Evolutionary conservation across 2,329 filamentous ascomycete genomes (phyloP), one percentile per base, ranked within the genome.

Genomic region (Diaporthe sp.): DNA sequence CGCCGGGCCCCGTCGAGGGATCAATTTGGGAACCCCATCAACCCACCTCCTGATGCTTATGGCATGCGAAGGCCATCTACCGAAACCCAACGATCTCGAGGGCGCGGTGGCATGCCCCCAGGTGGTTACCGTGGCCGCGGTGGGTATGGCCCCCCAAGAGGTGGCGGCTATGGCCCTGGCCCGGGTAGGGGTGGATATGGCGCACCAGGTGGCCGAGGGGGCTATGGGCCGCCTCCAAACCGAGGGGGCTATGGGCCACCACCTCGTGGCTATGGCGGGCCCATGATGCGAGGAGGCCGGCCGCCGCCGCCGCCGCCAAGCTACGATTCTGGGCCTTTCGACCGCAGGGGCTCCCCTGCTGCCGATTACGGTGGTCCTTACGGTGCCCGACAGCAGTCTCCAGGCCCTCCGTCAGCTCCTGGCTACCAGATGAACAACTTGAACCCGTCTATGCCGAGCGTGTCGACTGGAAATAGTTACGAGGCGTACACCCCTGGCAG

Each of bases 1-100:
- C 75, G 77, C 25, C 84, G 83, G 80, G 87, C 84, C 79, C 83
- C 80, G 70, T 88, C 88, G 51, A 79, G 82, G 57, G 93, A 95
- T 78, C 91, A 92, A 77, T 94, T 93, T 78, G 92, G 92, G 58
- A 94, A 93, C 80, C 85, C 86, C 13, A 83, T 89, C 55, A 82
- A 84, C 51, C 85, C 81, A n/a, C 79, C 84, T 1, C 81, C 82
- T 8, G 88, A 88, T 79, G 84, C 82, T 20, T 90, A 88, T 79
- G 87, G 83, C 71, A 83, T 86, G 81, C 87, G 85, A 76, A 84
- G 85, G 79, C 86, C 85, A 3, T 90, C 87, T 12, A 82, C 83
- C 72, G 89, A 87, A 74, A 87, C 85, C 57, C 86, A 86, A 84
- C 88, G 85, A 79, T 85, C 87, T 12, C 88, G 90, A 74, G 90